Base-by-base conservation (phyloP, 257 asterid species). In the Fraxinus americana region DNA sequence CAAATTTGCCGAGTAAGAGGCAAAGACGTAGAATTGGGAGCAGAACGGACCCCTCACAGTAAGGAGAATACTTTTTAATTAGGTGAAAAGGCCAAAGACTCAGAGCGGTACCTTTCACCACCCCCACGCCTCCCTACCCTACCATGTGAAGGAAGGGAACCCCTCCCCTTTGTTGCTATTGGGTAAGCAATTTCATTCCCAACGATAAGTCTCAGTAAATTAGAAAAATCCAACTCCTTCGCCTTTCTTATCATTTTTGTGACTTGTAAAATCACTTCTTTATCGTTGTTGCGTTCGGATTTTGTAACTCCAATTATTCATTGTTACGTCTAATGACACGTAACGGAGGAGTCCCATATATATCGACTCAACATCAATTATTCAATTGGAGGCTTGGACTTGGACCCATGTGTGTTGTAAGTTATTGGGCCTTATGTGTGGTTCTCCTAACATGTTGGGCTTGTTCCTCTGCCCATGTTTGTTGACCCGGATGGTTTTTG, bases 21-120 rank as follows among this genome's bases (percentile, higher is more conserved):
- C 11, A 5, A 57, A n/a, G 25, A n/a, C 25, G 27, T 17, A 1
- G 63, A 52, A 52, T 50, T 50, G 71, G 75, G 54, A 75, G 57
- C 34, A 71, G 70, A 81, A 82, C 79, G 88, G 90, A 83, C 87
- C 90, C 84, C 80, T 21, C n/a, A 50, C 29, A 82, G 73, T 78
- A 61, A 72, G 76, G 78, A 78, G 82, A 79, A 16, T 23, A 30
- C 72, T 74, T 80, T 82, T 69, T 70, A 82, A 81, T 81, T 87
- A 82, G 89, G 88, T 88, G 86, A 80, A 84, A 88, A 78, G 74
- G 78, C 30, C 1, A 67, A 83, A 39, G 72, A 75, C 16, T 11
- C 50, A 10, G 67, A 65, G 45, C 76, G 75, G 83, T 71, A 79
- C 87, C 88, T 89, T 87, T 86, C 87, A 78, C 79, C 71, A 70